Conservation (phyloP, 192 early-diverging fungal genomes). For the Thamnidium elegans region DNA sequence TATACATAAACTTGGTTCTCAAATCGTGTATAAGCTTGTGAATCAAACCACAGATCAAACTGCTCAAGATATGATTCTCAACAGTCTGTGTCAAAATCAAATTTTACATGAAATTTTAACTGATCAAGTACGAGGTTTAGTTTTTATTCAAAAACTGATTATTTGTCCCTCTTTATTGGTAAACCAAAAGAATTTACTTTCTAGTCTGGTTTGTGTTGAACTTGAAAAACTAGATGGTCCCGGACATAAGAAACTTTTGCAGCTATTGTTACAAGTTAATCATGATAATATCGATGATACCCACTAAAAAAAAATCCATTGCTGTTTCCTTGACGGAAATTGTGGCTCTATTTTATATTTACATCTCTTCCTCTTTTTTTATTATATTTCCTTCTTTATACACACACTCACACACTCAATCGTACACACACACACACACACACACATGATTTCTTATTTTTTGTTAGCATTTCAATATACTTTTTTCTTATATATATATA, state of each 20-base stretch:
- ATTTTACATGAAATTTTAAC: constrained; percentile 65
- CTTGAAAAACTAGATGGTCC: constrained; percentile 13
- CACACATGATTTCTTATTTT: no score
- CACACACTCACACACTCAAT: background rate
- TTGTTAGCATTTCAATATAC: background rate
- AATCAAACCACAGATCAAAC: constrained; percentile 82
- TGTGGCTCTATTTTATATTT: no score
- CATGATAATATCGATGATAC: constrained; percentile 1
- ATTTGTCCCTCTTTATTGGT: constrained; percentile 57
- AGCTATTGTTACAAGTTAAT: background rate
- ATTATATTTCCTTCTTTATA: background rate
- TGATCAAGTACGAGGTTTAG: constrained; percentile 81
- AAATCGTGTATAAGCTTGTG: constrained; percentile 81
- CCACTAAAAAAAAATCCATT: background rate
- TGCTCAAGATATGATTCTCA: constrained; percentile 79
- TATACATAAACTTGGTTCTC: constrained; percentile 82
- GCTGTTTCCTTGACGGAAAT: no score
- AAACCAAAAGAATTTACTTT: constrained; percentile 16
- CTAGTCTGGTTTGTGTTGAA: background rate
- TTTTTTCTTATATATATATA: background rate
- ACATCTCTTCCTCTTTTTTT: background rate
- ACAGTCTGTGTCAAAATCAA: constrained; percentile 65
- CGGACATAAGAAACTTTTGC: constrained; percentile 16
- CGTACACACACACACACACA: no score
- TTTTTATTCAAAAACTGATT: constrained; percentile 83